Base-by-base conservation (phyloP, 1,284 basidiomycete species). In the Rugosomyces carneus region DNA sequence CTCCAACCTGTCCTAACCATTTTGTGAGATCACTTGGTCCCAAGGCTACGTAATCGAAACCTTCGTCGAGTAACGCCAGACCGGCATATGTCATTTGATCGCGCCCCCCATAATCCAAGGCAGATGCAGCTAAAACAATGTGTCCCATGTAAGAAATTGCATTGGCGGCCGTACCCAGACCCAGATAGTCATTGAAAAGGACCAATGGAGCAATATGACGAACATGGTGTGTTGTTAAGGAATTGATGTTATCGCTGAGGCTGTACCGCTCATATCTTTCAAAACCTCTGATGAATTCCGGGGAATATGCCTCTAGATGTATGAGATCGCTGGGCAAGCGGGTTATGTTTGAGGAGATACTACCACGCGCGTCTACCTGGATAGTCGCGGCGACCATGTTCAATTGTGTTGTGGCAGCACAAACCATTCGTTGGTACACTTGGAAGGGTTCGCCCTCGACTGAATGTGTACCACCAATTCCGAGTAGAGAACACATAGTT, bases 321-420 rank as follows among this genome's bases (percentile, higher is more conserved):
- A 40, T 50, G 31, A 55, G 42, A 27, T 50, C 48, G 27, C 49
- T 46, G 2, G 52, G 52, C n/a, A 45, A 40, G 26, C 41, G 47
- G n/a, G 47, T 45, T 11, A 50, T 1, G 20, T 47, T 47, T 19
- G 53, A 19, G n/a, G 44, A 42, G 11, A 51, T 40, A n/a, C 29
- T 35, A 10, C 29, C 26, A 21, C 20, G 13, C 9, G 19, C 37
- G 23, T 48, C 37, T 6, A 44, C 40, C 19, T 42, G 37, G 11
- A 55, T 40, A 8, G 47, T 52, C 9, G 50, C 50, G 10, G 44
- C 47, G 4, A 52, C 54, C 48, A 55, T 45, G 46, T 53, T 55
- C 34, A 55, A 42, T 31, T 55, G 52, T 1, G 54, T 50, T 16
- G 52, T 31, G 6, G 49, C 26, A 7, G 54, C 54, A 24, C 54